phyloP scores from a whole-genome alignment of 2,329 filamentous ascomycete genomes.

The Xylariaceae sp. region DNA sequence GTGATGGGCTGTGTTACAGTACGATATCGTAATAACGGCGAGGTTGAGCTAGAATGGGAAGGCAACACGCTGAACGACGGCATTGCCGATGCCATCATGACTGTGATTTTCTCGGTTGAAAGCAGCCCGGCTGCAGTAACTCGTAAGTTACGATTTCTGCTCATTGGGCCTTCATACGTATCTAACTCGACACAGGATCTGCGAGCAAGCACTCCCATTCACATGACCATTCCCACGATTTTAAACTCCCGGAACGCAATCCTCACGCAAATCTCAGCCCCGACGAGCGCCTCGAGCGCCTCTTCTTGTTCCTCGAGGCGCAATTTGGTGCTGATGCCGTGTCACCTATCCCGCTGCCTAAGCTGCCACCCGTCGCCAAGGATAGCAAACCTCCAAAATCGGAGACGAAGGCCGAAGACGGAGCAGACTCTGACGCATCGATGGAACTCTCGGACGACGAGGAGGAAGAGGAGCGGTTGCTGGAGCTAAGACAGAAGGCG shows the following conservation, averaged over 20 bases:
- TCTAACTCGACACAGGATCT: slow-evolving; percentile 43
- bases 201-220: slow-evolving; percentile 52
- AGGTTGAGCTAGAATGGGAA: slow-evolving; percentile 93
- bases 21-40: slow-evolving; percentile 70
- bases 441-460: slow-evolving; percentile 33
- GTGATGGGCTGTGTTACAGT: slow-evolving; percentile 91
- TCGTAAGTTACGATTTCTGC: slow-evolving; percentile 50
- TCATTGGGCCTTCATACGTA: not conserved
- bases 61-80: slow-evolving; percentile 97
- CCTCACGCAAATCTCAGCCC: slow-evolving; percentile 69
- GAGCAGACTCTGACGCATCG: slow-evolving; percentile 31
- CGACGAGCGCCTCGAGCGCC: slow-evolving; percentile 73
- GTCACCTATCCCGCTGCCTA: slow-evolving; percentile 65
- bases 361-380: slow-evolving; percentile 40
- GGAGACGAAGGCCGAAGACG: slow-evolving; percentile 25
- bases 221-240: slow-evolving; percentile 37
- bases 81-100: slow-evolving; percentile 95
- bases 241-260: slow-evolving; percentile 54
- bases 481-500: slow-evolving; percentile 52
- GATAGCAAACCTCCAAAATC: slow-evolving; percentile 30
- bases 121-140: slow-evolving; percentile 93
- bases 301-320: slow-evolving; percentile 94
- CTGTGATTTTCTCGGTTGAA: slow-evolving; percentile 86
- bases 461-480: slow-evolving; percentile 38
- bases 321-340: slow-evolving; percentile 88